Percentiles rank a stretch among this genome's conserved stretches.
Evolutionary conservation across 1,284 basidiomycete genomes (phyloP).

Genomic region (Puccinia triticina): DNA sequence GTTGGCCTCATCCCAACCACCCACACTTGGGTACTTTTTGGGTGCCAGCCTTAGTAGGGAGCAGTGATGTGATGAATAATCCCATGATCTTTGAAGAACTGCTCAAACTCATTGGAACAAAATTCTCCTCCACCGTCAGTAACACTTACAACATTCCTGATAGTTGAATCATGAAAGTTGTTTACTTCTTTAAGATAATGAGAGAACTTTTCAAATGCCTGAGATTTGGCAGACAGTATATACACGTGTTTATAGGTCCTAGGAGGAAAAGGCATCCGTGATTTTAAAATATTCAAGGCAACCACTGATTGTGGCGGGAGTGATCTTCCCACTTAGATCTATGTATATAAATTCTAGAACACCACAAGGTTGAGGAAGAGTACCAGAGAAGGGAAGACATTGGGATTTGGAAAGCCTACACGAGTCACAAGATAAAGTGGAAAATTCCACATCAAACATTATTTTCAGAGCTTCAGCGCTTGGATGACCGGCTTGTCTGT

Average conservation of each 20-base stretch:
- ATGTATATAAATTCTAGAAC: neutral
- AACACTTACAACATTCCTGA: neutral
- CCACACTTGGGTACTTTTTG: too few species aligned
- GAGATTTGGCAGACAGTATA: too few species aligned
- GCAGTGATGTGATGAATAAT: constrained; percentile 9
- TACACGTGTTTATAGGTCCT: too few species aligned
- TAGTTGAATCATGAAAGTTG: too few species aligned
- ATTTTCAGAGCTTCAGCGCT: neutral
- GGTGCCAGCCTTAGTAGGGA: too few species aligned
- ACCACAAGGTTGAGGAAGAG: neutral
- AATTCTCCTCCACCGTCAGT: too few species aligned
- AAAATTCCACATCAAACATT: neutral
- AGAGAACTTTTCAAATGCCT: too few species aligned
- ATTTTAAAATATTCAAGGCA: neutral
- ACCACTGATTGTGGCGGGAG: neutral
- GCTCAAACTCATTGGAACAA: neutral
- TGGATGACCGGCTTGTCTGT: neutral
- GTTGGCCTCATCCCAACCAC: too few species aligned
- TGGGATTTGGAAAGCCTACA: constrained; percentile 2
- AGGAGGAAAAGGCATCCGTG: too few species aligned
- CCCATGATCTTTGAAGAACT: neutral
- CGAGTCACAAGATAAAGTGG: neutral
- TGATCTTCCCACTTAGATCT: neutral
- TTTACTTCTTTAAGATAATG: too few species aligned
- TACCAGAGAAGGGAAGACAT: neutral